Evolutionary conservation across 1,284 basidiomycete genomes (phyloP).

Genomic region (Ceratobasidium sp.): DNA sequence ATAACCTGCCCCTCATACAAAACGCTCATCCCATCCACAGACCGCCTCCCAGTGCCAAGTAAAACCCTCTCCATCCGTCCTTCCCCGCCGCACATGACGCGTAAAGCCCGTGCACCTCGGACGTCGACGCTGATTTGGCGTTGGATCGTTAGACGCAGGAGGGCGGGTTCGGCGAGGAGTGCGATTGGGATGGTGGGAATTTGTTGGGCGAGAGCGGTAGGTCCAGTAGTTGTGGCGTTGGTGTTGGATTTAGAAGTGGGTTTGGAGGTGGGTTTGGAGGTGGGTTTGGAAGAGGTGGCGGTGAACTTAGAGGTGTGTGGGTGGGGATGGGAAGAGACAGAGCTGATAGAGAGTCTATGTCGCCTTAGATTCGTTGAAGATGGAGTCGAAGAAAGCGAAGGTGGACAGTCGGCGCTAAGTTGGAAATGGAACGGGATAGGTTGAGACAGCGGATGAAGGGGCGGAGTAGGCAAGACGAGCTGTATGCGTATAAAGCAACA

Average conservation of each 20-base stretch:
- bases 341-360: conserved; percentile 24
- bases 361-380: neutral
- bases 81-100: conserved; percentile 31
- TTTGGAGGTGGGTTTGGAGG: conserved; percentile 22
- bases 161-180: conserved; percentile 36
- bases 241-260: no score
- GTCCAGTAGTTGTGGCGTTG: neutral
- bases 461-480: conserved; percentile 48
- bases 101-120: conserved; percentile 38
- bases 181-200: conserved; percentile 33
- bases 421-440: conserved; percentile 49
- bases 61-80: conserved; percentile 36
- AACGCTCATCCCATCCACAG: conserved; percentile 2
- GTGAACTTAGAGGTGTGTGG: neutral
- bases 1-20: conserved; percentile 29
- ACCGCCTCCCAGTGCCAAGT: conserved; percentile 16
- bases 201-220: conserved; percentile 10
- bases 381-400: neutral
- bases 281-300: no score
- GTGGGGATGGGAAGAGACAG: neutral
- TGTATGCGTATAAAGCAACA: conserved; percentile 14
- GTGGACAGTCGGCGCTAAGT: conserved; percentile 44
- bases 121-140: conserved; percentile 49
- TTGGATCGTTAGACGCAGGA: conserved; percentile 47
- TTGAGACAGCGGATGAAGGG: conserved; percentile 47